Base-by-base conservation (phyloP, 805 yeast genomes). In the Wickerhamiella occidentalis region DNA sequence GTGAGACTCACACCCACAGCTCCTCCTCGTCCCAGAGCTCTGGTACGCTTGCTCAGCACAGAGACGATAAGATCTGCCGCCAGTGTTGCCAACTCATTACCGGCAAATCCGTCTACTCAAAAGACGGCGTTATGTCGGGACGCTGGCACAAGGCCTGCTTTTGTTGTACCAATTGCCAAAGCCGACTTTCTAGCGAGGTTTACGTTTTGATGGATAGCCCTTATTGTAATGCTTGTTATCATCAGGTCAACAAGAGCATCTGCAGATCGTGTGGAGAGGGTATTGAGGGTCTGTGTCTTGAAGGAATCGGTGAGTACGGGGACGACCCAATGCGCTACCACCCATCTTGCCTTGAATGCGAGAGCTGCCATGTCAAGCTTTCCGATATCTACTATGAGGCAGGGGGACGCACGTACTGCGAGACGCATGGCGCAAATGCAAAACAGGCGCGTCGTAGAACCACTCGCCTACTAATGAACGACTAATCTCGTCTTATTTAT, bases 101-200 rank as follows among this genome's bases (percentile, higher is more conserved):
- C 1, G 71, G 78, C 0, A 85, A 81, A 59, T 72, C 92, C 0
- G 82, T 90, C 17, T 82, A 79, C 65, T 85, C 95, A n/a, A 82
- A 80, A 56, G 84, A 83, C 49, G 83, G 80, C n/a, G 51, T 55
- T 11, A 47, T 64, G 12, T 52, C 60, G 17, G 97, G 96, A 0
- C 90, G 87, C 62, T 92, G 97, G 97, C 98, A 92, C 62, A 73
- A 94, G 36, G 65, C 71, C 13, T 92, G 98, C 62, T 90, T 92
- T 69, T 68, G 69, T 12, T 92, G 98, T 68, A 66, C 71, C 17
- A 64, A 70, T 11, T 90, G 97, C 67, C 65, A 64, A 7, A 50
- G 53, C 29, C 59, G 65, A 36, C 61, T 60, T 17, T 45, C 54
- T 1, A 48, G 48, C 21, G 66, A 64, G 49, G 66, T 68, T 40